These are phyloP conservation scores for Hura crepitans DNA, from an alignment of 441 rosid species.

Conservation along the genomic window DNA sequence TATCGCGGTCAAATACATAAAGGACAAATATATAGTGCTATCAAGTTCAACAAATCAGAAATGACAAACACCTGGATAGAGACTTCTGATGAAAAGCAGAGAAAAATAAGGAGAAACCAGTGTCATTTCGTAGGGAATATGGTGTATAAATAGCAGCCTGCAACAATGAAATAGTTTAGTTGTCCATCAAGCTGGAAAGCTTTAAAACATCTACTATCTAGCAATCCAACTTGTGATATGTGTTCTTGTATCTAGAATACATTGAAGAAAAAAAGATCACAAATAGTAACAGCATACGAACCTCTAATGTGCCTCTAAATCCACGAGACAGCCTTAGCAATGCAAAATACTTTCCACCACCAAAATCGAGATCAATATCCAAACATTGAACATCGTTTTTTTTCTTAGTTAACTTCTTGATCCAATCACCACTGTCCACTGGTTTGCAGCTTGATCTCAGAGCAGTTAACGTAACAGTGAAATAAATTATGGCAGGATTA, in stretches of 20 bases:
- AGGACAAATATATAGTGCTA: constrained; percentile 8
- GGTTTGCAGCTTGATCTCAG: constrained; percentile 72
- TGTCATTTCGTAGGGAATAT: constrained; percentile 70
- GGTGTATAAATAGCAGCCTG: constrained; percentile 82
- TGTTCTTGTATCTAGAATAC: constrained; percentile 6
- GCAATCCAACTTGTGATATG: constrained; percentile 1
- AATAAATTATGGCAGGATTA: constrained; percentile 69
- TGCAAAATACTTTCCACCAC: constrained; percentile 77
- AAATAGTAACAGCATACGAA: constrained; percentile 27
- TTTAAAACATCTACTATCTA: not conserved
- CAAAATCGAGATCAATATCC: constrained; percentile 84
- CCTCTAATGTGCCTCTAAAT: constrained; percentile 84
- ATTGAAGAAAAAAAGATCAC: constrained; percentile 14
- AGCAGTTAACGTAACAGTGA: constrained; percentile 61
- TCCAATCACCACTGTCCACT: constrained; percentile 84
- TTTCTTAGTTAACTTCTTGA: constrained; percentile 66
- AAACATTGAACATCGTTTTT: constrained; percentile 49
- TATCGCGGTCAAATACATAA: constrained; percentile 22
- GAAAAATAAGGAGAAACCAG: constrained; percentile 57
- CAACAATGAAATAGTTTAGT: constrained; percentile 30
- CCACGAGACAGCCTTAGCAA: constrained; percentile 82
- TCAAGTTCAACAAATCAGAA: constrained; percentile 23
- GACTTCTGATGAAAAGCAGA: constrained; percentile 59
- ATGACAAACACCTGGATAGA: constrained; percentile 49
- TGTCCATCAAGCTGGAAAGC: constrained; percentile 10